Percentiles rank a stretch among this genome's conserved stretches.
phyloP scores from a whole-genome alignment of 768 basidiomycete species.

The Podaxis pistillaris region DNA sequence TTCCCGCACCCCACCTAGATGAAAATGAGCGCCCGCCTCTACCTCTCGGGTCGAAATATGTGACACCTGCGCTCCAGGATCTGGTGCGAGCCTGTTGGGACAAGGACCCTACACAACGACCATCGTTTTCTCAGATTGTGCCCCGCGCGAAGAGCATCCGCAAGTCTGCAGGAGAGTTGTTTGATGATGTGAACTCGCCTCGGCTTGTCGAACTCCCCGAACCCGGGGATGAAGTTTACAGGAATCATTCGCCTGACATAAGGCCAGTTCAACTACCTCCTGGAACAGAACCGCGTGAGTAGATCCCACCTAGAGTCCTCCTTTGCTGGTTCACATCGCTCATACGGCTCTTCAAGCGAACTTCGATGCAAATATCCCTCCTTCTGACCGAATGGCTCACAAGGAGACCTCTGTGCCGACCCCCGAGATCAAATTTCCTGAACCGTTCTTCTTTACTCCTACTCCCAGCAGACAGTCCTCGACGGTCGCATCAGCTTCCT shows the following conservation, averaged over 20 bases:
- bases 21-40: constrained; percentile 51
- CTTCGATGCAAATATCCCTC: background rate
- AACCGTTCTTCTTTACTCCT: constrained; percentile 32
- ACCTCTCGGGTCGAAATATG: constrained; percentile 34
- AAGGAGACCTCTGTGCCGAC: constrained; percentile 32
- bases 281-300: background rate
- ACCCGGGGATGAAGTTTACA: background rate
- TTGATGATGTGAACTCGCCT: constrained; percentile 25
- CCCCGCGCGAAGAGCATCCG: constrained; percentile 44
- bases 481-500: constrained; percentile 27
- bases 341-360: background rate
- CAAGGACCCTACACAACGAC: constrained; percentile 47
- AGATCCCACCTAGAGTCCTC: background rate
- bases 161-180: constrained; percentile 23
- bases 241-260: constrained; percentile 36
- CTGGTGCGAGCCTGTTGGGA: constrained; percentile 56
- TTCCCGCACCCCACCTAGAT: constrained; percentile 28
- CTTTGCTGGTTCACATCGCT: background rate
- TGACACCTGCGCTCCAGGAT: constrained; percentile 35
- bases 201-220: constrained; percentile 1
- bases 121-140: constrained; percentile 50
- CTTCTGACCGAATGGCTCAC: constrained; percentile 13
- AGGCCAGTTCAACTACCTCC: constrained; percentile 26
- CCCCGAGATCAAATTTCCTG: constrained; percentile 30
- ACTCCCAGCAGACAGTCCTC: constrained; percentile 30